These are phyloP conservation scores for Penicillium tannophilum DNA, from an alignment of 495 filamentous ascomycete species.

Conservation along the genomic window DNA sequence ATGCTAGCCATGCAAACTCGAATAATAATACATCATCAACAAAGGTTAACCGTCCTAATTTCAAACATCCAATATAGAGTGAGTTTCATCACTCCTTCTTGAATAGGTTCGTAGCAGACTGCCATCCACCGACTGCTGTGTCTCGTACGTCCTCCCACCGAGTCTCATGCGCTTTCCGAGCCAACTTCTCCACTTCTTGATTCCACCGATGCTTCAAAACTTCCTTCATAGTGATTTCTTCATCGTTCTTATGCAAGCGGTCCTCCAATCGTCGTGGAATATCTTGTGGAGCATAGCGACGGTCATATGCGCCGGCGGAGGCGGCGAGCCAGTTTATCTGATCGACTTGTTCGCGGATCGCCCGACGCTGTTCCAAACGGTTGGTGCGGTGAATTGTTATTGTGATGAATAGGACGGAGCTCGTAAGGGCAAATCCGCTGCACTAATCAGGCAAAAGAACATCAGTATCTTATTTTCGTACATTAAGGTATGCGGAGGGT, in stretches of 20 bases:
- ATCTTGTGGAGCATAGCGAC: slow-evolving; percentile 35
- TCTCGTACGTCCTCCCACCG: slow-evolving; percentile 65
- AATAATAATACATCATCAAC: slow-evolving; percentile 9
- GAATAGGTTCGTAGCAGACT: slow-evolving; percentile 29
- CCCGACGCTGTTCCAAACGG: slow-evolving; percentile 66
- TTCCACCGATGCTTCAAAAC: slow-evolving; percentile 81
- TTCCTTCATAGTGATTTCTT: slow-evolving; percentile 57
- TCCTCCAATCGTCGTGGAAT: slow-evolving; percentile 33
- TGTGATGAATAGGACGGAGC: slow-evolving; percentile 78
- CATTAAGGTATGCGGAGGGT: neutral
- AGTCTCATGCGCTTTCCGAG: slow-evolving; percentile 66
- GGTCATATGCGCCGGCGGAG: slow-evolving; percentile 49
- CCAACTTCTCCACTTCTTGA: slow-evolving; percentile 66
- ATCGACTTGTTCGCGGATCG: slow-evolving; percentile 70
- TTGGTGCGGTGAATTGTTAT: slow-evolving; percentile 71
- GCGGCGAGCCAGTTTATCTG: slow-evolving; percentile 58
- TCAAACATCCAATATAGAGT: neutral
- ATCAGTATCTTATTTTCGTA: neutral
- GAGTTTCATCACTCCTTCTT: slow-evolving; percentile 36
- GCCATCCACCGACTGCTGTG: slow-evolving; percentile 37
- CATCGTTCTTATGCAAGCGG: slow-evolving; percentile 15
- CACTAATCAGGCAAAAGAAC: slow-evolving; percentile 38
- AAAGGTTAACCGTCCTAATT: neutral
- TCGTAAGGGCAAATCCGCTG: slow-evolving; percentile 84
- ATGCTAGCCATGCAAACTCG: slow-evolving; percentile 20